phyloP scores from a whole-genome alignment of 768 basidiomycete species.

The Tulasnella calospora region DNA sequence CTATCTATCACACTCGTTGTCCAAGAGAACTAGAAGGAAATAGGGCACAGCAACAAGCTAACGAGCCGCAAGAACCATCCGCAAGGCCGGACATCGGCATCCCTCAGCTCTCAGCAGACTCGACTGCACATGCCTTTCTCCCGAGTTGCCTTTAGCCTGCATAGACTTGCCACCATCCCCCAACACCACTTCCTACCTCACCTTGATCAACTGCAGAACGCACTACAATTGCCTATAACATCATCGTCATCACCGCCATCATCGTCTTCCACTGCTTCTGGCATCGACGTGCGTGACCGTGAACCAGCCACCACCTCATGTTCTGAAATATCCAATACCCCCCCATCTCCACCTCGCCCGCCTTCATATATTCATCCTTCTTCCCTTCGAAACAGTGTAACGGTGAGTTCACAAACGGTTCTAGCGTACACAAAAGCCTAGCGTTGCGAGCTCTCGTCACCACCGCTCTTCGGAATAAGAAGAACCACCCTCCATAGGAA shows the following conservation, averaged over 20 bases:
- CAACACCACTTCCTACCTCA: not conserved
- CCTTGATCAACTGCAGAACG: not conserved
- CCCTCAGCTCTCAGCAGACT: slow-evolving; percentile 8
- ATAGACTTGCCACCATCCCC: not conserved
- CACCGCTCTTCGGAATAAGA: not conserved
- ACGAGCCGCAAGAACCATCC: not conserved
- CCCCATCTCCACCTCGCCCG: not conserved
- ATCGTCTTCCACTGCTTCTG: not conserved
- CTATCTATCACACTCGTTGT: not conserved
- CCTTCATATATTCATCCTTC: not conserved
- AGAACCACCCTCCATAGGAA: not conserved
- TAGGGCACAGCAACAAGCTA: not conserved
- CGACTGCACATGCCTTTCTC: not conserved
- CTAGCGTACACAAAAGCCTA: not conserved
- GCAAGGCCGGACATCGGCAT: not conserved
- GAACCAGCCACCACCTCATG: not conserved
- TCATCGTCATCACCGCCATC: not conserved
- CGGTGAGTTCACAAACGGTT: not conserved
- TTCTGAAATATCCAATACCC: not conserved
- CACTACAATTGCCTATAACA: not conserved
- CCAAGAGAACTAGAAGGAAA: not conserved
- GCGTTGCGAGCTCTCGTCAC: not conserved
- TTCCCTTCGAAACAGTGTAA: not conserved
- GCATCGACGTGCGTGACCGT: not conserved
- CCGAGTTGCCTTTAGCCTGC: slow-evolving; percentile 1